Evolutionary conservation across 1,284 basidiomycete genomes (phyloP).

Genomic region (Cystobasidium sp.): DNA sequence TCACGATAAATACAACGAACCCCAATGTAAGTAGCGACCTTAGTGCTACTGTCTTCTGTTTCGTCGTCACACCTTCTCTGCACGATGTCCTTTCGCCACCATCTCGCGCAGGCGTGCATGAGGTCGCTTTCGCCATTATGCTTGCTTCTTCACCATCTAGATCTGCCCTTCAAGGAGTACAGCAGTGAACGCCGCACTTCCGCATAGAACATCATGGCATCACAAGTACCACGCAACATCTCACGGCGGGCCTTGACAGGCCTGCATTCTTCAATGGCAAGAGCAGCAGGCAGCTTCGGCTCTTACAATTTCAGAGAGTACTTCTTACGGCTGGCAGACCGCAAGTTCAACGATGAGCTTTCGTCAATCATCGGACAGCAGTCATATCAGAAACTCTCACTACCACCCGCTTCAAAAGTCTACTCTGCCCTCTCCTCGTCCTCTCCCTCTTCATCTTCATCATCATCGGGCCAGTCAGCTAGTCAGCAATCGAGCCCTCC

Average conservation of each 20-base stretch:
- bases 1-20: no score
- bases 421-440: constrained; percentile 8
- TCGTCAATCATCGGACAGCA: constrained; percentile 10
- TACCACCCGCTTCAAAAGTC: constrained; percentile 20
- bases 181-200: background rate
- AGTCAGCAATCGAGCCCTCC: constrained; percentile 20
- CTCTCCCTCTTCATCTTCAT: constrained; percentile 8
- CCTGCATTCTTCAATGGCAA: constrained; percentile 20
- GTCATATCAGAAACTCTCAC: constrained; percentile 7
- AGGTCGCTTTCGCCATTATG: constrained; percentile 8
- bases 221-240: constrained; percentile 15
- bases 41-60: background rate
- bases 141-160: background rate
- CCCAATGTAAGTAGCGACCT: no score
- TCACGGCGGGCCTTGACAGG: constrained; percentile 13
- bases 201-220: constrained; percentile 17
- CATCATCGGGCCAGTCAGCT: constrained; percentile 1
- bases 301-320: constrained; percentile 44
- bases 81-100: background rate
- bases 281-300: constrained; percentile 34
- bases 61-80: background rate
- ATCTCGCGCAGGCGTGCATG: background rate
- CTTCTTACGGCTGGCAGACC: constrained; percentile 39
- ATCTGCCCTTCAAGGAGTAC: background rate
- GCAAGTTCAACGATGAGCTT: constrained; percentile 36